Percentiles rank a stretch among this genome's conserved stretches.
Evolutionary conservation across 2,329 filamentous ascomycete species (phyloP).

Genomic region (Ophiostoma montium): DNA sequence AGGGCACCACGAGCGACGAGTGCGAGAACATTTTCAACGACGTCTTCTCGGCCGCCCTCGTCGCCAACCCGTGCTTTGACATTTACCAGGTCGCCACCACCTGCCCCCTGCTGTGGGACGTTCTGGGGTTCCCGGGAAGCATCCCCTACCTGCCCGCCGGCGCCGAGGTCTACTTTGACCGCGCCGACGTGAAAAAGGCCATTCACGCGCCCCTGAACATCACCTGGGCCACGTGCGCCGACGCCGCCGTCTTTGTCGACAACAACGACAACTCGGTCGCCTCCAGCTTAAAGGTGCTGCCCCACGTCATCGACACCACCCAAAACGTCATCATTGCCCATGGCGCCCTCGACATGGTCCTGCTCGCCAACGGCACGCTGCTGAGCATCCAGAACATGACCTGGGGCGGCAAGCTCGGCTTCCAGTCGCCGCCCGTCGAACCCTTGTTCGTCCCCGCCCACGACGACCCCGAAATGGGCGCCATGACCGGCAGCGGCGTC

Average conservation of each 20-base stretch:
- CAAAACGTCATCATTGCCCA: slow-evolving; percentile 62
- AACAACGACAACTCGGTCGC: slow-evolving; percentile 36
- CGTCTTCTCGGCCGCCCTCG: slow-evolving; percentile 37
- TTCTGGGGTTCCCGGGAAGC: slow-evolving; percentile 47
- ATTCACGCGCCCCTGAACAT: slow-evolving; percentile 18
- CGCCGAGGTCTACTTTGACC: slow-evolving; percentile 53
- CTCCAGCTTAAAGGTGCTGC: slow-evolving; percentile 44
- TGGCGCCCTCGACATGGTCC: slow-evolving; percentile 54
- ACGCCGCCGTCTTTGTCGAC: slow-evolving; percentile 23
- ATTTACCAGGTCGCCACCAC: slow-evolving; percentile 59
- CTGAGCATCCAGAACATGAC: slow-evolving; percentile 71
- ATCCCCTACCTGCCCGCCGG: slow-evolving; percentile 49
- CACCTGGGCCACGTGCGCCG: slow-evolving; percentile 43
- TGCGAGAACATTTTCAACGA: slow-evolving; percentile 45
- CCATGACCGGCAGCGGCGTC: slow-evolving; percentile 37
- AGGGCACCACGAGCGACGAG: slow-evolving; percentile 22
- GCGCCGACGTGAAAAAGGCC: slow-evolving; percentile 31
- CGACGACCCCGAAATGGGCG: slow-evolving; percentile 23
- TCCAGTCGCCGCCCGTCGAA: slow-evolving; percentile 43
- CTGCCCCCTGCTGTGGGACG: slow-evolving; percentile 57
- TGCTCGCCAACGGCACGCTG: slow-evolving; percentile 55
- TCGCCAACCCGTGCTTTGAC: slow-evolving; percentile 66
- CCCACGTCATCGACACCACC: slow-evolving; percentile 58
- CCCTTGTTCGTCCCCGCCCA: slow-evolving; percentile 59
- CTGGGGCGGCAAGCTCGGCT: slow-evolving; percentile 58